Evolutionary conservation across 2,329 filamentous ascomycete species (phyloP), one percentile per base, ranked within the genome.

Genomic region (Colletotrichum costaricense): DNA sequence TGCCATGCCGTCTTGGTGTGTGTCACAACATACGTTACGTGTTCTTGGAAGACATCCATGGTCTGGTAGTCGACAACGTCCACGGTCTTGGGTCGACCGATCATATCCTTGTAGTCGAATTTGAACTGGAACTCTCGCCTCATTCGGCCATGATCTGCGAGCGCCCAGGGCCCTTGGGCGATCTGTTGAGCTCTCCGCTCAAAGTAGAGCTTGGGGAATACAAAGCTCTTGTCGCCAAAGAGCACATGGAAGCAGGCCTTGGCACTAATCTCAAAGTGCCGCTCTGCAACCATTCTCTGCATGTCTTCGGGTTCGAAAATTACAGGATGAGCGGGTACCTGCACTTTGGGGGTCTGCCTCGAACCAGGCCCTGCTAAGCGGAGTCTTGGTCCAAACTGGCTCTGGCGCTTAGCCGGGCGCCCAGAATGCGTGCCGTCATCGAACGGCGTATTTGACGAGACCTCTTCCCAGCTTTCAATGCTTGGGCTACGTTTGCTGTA

Each of bases 231-330:
- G 82, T 99, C 97, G 49, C 97, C 97, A 82, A 98, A 99, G 64
- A 99, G 89, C 19, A 98, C 94, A 79, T 98, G 96, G 82, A 98
- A 99, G 71, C 98, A 91, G 0, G 94, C 95, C 82, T 99, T 98
- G 59, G 97, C 93, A 75, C 94, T 97, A 74, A 98, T 92, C 76
- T 97, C 93, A 81, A 97, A 98, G 76, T 95, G 90, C 74, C 94
- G 91, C 81, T 97, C 94, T 1, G 94, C 90, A 8, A 93, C 92
- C 76, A 93, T 89, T 75, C 90, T 88, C 65, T 92, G 90, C 90
- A 97, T 95, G 66, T 93, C 94, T 74, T 93, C 90, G 1, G 97
- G 97, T 71, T 95, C 93, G 80, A 96, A 98, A 12, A 93, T 86
- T 2, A 98, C 93, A 2, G 96, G 92, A 66, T 94, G 92, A 1